Conservation (phyloP, 2,329 filamentous ascomycete species). For the Aureobasidium mangrovei region DNA sequence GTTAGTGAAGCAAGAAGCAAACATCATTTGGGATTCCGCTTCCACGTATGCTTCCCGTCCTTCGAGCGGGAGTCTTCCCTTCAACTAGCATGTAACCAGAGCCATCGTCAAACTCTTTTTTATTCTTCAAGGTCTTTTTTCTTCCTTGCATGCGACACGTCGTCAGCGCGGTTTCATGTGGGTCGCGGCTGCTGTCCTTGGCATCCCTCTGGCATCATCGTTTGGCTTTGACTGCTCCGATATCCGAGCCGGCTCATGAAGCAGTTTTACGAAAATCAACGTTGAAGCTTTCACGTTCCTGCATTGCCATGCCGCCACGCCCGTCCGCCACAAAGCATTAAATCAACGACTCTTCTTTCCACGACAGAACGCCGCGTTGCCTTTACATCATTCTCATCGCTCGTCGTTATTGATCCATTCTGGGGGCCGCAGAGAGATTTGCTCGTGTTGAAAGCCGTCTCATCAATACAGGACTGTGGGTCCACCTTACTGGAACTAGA, state of each 20-base stretch:
- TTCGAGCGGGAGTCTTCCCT: neutral
- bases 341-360: slow-evolving; percentile 6
- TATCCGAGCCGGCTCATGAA: neutral
- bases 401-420: neutral
- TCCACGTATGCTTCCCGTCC: neutral
- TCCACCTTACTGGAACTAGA: slow-evolving; percentile 2
- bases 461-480: neutral
- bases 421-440: neutral
- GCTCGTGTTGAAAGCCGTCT: neutral
- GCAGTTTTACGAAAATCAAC: neutral
- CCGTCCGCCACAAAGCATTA: slow-evolving; percentile 10
- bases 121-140: neutral
- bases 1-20: neutral
- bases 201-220: slow-evolving; percentile 3
- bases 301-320: slow-evolving; percentile 11
- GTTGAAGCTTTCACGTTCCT: slow-evolving; percentile 10
- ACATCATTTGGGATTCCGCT: neutral
- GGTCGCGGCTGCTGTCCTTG: slow-evolving; percentile 5
- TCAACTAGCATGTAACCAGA: neutral
- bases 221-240: neutral
- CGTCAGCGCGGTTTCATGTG: slow-evolving; percentile 12
- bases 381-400: neutral
- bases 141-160: slow-evolving; percentile 1
- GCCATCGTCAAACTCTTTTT: neutral
- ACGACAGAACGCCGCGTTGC: neutral